A percentile compares a stretch with the other conserved stretches of the same genome.
Conservation (phyloP, 345 rosid species). For the Melaleuca quinquenervia region DNA sequence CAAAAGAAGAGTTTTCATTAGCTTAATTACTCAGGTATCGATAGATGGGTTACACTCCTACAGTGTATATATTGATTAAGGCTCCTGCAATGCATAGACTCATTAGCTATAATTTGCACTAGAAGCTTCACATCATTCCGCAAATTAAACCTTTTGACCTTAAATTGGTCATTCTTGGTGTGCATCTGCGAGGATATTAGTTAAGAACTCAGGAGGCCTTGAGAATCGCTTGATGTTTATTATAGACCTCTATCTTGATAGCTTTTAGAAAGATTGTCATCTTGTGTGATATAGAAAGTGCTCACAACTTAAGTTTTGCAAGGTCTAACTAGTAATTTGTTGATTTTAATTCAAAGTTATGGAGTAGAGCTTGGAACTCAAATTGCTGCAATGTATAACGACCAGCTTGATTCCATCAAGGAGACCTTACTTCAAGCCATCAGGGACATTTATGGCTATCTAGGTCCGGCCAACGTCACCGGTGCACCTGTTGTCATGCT, state of each 20-base stretch:
- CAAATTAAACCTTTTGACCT: background rate
- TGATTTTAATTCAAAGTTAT: background rate
- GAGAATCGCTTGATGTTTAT: no score
- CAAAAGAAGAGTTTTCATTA: background rate
- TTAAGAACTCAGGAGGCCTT: no score
- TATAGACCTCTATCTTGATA: background rate
- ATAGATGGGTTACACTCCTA: no score
- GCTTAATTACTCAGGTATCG: background rate
- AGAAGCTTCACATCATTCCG: background rate
- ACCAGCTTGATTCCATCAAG: no score
- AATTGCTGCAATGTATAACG: no score
- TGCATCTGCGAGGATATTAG: background rate
- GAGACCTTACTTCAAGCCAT: no score
- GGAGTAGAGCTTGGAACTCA: background rate
- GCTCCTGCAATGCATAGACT: background rate
- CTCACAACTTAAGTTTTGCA: background rate
- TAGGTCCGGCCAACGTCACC: background rate
- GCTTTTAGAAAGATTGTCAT: background rate
- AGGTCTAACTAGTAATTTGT: background rate
- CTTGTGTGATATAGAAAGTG: background rate
- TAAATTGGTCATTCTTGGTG: background rate
- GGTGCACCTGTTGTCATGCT: background rate
- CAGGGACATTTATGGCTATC: background rate
- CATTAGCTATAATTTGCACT: background rate
- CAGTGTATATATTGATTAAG: background rate